A percentile compares a stretch with the other conserved stretches of the same genome.
Evolutionary conservation across 345 rosid genomes (phyloP).

Genomic region (Theobroma cacao): DNA sequence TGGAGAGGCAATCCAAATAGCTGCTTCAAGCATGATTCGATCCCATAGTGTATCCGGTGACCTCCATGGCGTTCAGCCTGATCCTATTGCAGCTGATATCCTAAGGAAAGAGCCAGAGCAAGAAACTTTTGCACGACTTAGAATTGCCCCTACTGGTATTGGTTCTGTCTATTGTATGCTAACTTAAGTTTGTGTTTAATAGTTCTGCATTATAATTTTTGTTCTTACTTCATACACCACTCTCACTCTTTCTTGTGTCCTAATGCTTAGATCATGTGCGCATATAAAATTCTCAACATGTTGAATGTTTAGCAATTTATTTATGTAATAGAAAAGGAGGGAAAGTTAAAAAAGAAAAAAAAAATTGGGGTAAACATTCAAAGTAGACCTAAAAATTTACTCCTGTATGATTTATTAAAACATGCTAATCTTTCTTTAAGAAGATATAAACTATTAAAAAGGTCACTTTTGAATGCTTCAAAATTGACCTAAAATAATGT

Average conservation of each 20-base stretch:
- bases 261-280: not conserved
- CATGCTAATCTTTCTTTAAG: no score
- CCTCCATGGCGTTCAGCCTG: constrained; percentile 97
- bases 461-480: not conserved
- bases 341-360: no score
- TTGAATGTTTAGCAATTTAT: not conserved
- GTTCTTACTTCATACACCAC: not conserved
- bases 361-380: not conserved
- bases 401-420: not conserved
- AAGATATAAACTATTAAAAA: not conserved
- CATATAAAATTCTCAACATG: not conserved
- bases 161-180: not conserved
- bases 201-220: not conserved
- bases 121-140: constrained; percentile 85
- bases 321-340: no score
- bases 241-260: not conserved
- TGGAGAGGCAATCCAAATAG: constrained; percentile 57
- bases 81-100: constrained; percentile 98
- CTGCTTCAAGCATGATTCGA: constrained; percentile 82
- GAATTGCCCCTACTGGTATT: constrained; percentile 66
- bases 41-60: constrained; percentile 96
- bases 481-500: not conserved
- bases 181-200: not conserved
- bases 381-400: not conserved
- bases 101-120: constrained; percentile 98